A percentile compares a stretch with the other conserved stretches of the same genome.
Conservation (phyloP, 139 green algal genomes). For the Chlamydomonas schloesseri region DNA sequence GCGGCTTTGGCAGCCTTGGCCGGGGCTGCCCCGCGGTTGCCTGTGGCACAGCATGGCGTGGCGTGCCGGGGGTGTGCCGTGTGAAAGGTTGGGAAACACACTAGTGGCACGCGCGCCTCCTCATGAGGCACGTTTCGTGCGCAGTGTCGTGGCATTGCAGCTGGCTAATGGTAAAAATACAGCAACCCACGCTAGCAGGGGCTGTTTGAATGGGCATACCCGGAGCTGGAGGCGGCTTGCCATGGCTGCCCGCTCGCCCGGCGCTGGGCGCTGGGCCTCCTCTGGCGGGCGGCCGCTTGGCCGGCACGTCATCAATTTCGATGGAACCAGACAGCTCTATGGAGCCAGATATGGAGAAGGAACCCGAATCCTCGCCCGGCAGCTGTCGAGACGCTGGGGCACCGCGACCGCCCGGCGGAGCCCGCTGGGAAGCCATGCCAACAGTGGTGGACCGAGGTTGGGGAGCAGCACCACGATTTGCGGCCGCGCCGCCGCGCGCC, state of each 20-base stretch:
- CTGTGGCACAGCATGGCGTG: too few relatives aligned
- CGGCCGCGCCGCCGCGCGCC: neutral
- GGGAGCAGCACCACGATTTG: neutral
- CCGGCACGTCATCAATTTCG: neutral
- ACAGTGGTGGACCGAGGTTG: neutral
- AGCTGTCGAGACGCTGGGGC: neutral
- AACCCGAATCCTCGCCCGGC: neutral
- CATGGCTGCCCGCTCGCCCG: neutral
- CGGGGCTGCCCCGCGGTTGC: too few relatives aligned
- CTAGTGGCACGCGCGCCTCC: too few relatives aligned
- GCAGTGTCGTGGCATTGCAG: too few relatives aligned
- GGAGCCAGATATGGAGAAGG: neutral
- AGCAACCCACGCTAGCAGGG: too few relatives aligned
- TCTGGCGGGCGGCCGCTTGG: neutral
- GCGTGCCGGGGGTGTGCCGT: too few relatives aligned
- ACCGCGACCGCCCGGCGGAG: too few relatives aligned
- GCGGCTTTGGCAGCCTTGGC: neutral
- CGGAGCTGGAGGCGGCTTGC: neutral
- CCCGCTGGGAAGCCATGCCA: too few relatives aligned
- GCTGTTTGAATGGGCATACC: too few relatives aligned
- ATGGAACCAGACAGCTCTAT: conserved; percentile 29
- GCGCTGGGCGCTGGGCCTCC: neutral
- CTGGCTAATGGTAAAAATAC: too few relatives aligned
- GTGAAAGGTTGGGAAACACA: too few relatives aligned
- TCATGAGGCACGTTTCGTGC: too few relatives aligned